Evolutionary conservation across 176 grass and related monocot genomes (phyloP), one percentile per base, ranked within the genome.

Genomic region (Panicum miliaceum): DNA sequence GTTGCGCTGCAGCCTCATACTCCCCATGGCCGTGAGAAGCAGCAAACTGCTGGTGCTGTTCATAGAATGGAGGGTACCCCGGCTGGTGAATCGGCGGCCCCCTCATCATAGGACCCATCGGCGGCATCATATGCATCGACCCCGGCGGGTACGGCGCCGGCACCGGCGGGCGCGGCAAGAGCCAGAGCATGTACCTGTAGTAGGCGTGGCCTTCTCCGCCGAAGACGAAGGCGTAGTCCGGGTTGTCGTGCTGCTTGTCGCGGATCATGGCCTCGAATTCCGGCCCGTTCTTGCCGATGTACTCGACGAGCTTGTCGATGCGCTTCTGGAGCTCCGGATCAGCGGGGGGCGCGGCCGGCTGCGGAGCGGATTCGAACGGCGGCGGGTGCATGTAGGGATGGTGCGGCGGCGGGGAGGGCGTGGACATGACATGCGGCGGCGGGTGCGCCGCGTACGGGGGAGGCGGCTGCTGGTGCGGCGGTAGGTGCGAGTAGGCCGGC

Each of bases 251-350:
- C 80, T 99, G 93, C 88, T 99, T 99, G 63, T 99, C 96, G 61
- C 96, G 91, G 81, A 99, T 96, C 91, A 96, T 82, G 45, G 73
- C 82, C 82, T 99, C 96, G 81, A 99, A 99, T 36, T 94, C 93
- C 1, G 89, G 93, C 36, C 96, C 96, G 59, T 96, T 94, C 83
- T 99, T 99, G 78, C 85, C 93, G 82, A 89, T 85, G 88, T 99
- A 99, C 80, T 99, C 96, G 0, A 96, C 96, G 77, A 99, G 77
- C 77, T 99, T 99, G 85, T 99, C 96, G 54, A 99, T 99, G 40
- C 93, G 91, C 70, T 99, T 99, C 59, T 99, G 96, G 26, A 99
- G 93, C 77, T 99, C 96, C 16, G 91, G 85, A 71, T 99, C 93
- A 3, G 91, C 77, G 32, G 96, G 93, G 57, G 96, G 91, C 1